Conservation (phyloP, 139 green algal genomes). For the Chlorella ohadii region DNA sequence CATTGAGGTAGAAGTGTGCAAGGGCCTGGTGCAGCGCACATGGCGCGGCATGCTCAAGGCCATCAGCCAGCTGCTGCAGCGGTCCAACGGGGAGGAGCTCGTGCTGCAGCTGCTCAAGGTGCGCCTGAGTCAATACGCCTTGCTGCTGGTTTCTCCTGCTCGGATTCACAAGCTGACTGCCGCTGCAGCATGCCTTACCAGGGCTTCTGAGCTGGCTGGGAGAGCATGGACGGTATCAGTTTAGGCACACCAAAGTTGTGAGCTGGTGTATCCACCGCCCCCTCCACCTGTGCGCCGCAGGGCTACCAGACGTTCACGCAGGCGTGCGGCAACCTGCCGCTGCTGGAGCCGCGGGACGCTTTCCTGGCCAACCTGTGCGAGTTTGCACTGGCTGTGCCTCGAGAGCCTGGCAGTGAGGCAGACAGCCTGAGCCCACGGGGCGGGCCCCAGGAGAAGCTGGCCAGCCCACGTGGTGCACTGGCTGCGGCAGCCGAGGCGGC, state of each 20-base stretch:
- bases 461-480: not conserved
- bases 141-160: not conserved
- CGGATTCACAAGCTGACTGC: not conserved
- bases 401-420: not conserved
- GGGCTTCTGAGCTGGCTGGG: no score
- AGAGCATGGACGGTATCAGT: no score
- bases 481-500: not conserved
- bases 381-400: conserved; percentile 65
- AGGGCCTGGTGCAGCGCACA: conserved; percentile 35
- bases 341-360: conserved; percentile 73
- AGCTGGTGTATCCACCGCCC: not conserved
- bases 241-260: no score
- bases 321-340: conserved; percentile 60
- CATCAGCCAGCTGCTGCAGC: conserved; percentile 57
- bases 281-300: conserved; percentile 15
- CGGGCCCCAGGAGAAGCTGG: not conserved
- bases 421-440: not conserved
- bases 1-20: conserved; percentile 22
- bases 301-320: conserved; percentile 65
- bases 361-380: conserved; percentile 80
- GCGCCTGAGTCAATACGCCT: not conserved
- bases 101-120: conserved; percentile 60
- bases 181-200: no score
- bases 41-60: conserved; percentile 65
- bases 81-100: conserved; percentile 46